Evolutionary conservation across 768 basidiomycete genomes (phyloP), one percentile per base, ranked within the genome.

Genomic region (Psilocybe tampanensis): DNA sequence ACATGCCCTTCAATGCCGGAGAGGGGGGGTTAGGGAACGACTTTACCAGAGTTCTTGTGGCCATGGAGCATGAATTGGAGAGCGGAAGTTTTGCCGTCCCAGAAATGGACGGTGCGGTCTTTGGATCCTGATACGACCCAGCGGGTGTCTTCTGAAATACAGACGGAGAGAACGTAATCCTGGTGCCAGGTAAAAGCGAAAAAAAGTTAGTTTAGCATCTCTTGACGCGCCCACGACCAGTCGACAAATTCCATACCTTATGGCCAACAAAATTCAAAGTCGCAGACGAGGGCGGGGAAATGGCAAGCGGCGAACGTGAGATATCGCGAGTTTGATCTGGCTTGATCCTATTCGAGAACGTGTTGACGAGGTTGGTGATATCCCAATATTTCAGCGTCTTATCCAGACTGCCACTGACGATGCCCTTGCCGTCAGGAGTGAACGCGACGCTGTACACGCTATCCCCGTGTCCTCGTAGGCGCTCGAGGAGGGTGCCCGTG

Each of bases 41-140:
- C n/a, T n/a, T n/a, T 33, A 62, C 59, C 64, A 39, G 61, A 61
- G 45, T 63, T 65, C 32, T 62, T 65, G 48, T 63, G 61, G 11
- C 81, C 81, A 68, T 97, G 95, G 21, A 99, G 80, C 87, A 95
- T 92, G 65, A 92, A 88, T 69, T 98, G 95, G 63, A 94, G 86
- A 44, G 85, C 82, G 13, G 76, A 79, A n/a, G 82, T 80, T 62
- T 82, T 79, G 47, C 90, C 82, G 68, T 95, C 92, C 88, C 91
- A 93, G 68, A 95, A 92, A 70, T 95, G 92, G 53, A 98, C 94
- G 1, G 92, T 88, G 19, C 96, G 89, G 71, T 99, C 96, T 75
- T 97, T 98, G 9, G 81, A 82, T 6, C 96, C 95, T n/a, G 92
- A 95, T 13, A 96, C 93, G 62, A 98, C 88, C 91, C 94, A 84